These are phyloP conservation scores for Sugiyamaella qingdaonensis DNA, from an alignment of 805 yeast genomes.

Conservation along the genomic window DNA sequence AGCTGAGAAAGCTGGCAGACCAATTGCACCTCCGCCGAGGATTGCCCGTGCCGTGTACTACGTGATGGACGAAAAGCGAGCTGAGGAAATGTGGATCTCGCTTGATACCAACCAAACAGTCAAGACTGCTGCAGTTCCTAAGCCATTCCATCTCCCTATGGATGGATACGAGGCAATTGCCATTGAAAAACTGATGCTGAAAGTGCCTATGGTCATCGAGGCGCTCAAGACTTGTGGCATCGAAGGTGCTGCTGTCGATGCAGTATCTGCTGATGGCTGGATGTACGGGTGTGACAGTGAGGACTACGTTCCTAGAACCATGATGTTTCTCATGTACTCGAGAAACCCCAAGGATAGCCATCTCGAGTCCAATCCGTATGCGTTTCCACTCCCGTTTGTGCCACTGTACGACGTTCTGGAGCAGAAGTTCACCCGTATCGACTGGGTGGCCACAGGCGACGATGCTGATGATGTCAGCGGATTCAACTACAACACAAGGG, in stretches of 20 bases:
- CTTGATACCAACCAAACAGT: conserved; percentile 58
- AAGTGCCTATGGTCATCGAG: conserved; percentile 55
- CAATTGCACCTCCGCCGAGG: conserved; percentile 58
- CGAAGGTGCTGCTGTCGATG: conserved; percentile 20
- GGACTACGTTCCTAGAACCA: conserved; percentile 32
- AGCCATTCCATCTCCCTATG: conserved; percentile 67
- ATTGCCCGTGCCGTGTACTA: conserved; percentile 66
- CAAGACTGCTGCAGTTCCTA: conserved; percentile 51
- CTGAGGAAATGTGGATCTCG: conserved; percentile 71
- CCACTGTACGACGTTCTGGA: conserved; percentile 69
- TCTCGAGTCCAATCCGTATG: conserved; percentile 37
- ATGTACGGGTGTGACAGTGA: conserved; percentile 77
- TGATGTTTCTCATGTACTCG: conserved; percentile 73
- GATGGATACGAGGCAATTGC: conserved; percentile 60
- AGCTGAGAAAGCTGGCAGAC: conserved; percentile 52
- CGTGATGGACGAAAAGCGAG: conserved; percentile 42
- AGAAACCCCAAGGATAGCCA: conserved; percentile 53
- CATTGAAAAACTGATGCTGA: conserved; percentile 46
- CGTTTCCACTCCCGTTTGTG: conserved; percentile 70
- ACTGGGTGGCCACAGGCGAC: conserved; percentile 66
- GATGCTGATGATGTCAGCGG: conserved; percentile 58
- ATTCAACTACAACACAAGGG: conserved; percentile 42
- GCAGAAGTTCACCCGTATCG: conserved; percentile 63
- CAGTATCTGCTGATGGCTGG: conserved; percentile 72
- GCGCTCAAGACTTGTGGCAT: conserved; percentile 62